Evolutionary conservation across 2,329 filamentous ascomycete species (phyloP).

Genomic region (Colletotrichum karsti): DNA sequence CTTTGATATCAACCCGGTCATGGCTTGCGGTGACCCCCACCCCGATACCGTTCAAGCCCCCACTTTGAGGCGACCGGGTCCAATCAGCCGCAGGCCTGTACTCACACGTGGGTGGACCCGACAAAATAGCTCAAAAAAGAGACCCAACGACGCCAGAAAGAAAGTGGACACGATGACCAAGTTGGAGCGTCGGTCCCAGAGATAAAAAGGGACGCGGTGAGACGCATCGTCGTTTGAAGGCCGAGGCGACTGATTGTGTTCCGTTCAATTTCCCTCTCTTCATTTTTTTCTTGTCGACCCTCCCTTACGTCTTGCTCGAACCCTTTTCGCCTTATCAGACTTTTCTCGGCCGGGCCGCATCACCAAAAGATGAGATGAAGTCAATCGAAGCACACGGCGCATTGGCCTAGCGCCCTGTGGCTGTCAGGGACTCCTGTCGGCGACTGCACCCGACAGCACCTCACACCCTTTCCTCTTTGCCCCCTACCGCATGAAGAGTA

Average conservation of each 20-base stretch:
- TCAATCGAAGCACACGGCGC: slow-evolving; percentile 26
- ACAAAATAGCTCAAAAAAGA: slow-evolving; percentile 22
- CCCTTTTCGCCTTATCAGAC: slow-evolving; percentile 10
- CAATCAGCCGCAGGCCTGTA: slow-evolving; percentile 27
- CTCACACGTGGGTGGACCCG: slow-evolving; percentile 32
- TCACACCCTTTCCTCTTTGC: background rate
- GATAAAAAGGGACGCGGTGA: slow-evolving; percentile 28
- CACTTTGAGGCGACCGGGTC: slow-evolving; percentile 22
- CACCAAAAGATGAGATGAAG: slow-evolving; percentile 23
- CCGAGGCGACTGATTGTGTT: background rate
- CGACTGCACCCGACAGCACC: slow-evolving; percentile 4
- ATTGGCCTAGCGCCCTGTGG: slow-evolving; percentile 1
- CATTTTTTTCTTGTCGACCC: background rate
- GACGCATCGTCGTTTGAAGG: background rate
- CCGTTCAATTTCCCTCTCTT: background rate
- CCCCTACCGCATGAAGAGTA: slow-evolving; percentile 20
- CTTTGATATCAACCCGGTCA: slow-evolving; percentile 30
- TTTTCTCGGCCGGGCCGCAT: slow-evolving; percentile 3
- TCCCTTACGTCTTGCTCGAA: background rate
- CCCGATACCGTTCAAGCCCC: slow-evolving; percentile 19
- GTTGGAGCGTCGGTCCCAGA: slow-evolving; percentile 16
- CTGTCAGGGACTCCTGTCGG: slow-evolving; percentile 18
- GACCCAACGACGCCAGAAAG: background rate
- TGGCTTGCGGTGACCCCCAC: slow-evolving; percentile 32
- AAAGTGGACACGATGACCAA: slow-evolving; percentile 23